Conservation (phyloP, 2,329 filamentous ascomycete genomes). For the Penicillium sp. region DNA sequence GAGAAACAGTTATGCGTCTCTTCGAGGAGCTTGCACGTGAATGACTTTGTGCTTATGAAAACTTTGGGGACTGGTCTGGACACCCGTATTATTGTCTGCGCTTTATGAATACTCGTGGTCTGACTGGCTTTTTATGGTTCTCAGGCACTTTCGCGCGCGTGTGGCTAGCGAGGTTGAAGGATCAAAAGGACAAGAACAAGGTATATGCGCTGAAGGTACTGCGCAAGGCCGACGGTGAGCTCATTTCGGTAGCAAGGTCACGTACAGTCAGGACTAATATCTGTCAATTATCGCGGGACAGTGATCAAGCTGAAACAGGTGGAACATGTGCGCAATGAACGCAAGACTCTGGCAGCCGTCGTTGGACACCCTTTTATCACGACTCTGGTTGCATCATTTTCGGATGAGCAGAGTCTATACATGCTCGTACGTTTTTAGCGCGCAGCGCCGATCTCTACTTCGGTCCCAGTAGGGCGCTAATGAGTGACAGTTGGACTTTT, state of each 20-base stretch:
- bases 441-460: neutral
- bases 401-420: constrained; percentile 58
- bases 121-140: constrained; percentile 8
- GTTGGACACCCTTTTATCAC: constrained; percentile 66
- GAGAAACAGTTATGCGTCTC: constrained; percentile 41
- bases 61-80: constrained; percentile 50
- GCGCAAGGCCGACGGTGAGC: constrained; percentile 50
- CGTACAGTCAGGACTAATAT: constrained; percentile 6
- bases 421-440: constrained; percentile 49
- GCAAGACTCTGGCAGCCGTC: constrained; percentile 60
- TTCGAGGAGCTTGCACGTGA: constrained; percentile 37
- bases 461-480: constrained; percentile 17
- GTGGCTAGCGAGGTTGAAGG: constrained; percentile 47
- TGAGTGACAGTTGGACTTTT: constrained; percentile 58
- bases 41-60: constrained; percentile 49
- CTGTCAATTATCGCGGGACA: constrained; percentile 17
- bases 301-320: constrained; percentile 64
- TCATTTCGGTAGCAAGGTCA: constrained; percentile 4
- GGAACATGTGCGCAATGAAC: constrained; percentile 66
- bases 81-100: neutral
- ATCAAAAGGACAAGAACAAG: constrained; percentile 36
- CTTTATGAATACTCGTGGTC: neutral
- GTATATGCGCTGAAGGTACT: constrained; percentile 52
- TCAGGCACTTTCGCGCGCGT: constrained; percentile 53
- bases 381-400: constrained; percentile 62